These are phyloP conservation scores for Plasmodium fragile DNA, from an alignment of 169 alveolate genomes.

Conservation along the genomic window DNA sequence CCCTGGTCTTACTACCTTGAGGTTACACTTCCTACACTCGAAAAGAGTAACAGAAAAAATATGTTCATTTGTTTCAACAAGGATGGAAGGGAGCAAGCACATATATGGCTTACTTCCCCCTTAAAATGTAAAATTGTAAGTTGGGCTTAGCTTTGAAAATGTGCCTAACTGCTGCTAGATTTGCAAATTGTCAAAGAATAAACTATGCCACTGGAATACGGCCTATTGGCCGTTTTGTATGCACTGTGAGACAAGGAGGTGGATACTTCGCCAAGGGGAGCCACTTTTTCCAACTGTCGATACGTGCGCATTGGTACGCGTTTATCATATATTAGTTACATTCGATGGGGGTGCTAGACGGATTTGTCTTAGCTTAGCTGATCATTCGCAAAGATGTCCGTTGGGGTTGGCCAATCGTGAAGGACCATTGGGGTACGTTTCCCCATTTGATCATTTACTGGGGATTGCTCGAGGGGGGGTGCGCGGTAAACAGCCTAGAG, in stretches of 20 bases:
- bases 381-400: background rate
- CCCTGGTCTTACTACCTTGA: background rate
- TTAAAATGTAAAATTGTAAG: background rate
- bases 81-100: background rate
- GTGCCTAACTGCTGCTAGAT: background rate
- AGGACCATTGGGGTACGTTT: background rate
- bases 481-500: background rate
- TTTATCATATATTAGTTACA: background rate
- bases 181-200: background rate
- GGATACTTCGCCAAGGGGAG: background rate
- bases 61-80: background rate
- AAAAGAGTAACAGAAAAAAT: background rate
- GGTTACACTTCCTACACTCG: background rate
- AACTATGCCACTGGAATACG: background rate
- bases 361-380: background rate
- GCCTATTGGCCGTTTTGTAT: background rate
- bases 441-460: background rate
- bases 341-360: background rate
- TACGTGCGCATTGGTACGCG: background rate
- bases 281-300: background rate
- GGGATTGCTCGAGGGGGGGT: background rate
- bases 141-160: background rate
- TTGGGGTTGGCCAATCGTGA: background rate
- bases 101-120: background rate
- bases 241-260: background rate